Evolutionary conservation across 176 grass and related monocot genomes (phyloP).

Genomic region (Juncus inflexus): DNA sequence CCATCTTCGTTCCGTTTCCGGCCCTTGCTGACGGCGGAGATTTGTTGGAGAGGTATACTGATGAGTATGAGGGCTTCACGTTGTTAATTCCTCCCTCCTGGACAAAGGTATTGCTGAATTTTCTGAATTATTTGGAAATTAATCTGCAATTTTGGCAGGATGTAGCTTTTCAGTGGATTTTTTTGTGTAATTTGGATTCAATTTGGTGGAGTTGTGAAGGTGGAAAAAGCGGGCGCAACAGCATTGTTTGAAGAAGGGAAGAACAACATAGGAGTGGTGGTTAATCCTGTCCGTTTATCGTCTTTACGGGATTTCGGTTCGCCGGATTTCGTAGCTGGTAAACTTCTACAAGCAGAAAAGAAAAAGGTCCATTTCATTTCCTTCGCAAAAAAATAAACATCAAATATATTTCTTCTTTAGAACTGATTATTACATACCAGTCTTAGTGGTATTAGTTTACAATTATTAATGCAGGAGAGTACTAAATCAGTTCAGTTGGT

Average conservation of each 20-base stretch:
- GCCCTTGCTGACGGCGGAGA: conserved; percentile 20
- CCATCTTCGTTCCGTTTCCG: conserved; percentile 31
- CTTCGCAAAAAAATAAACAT: too few relatives aligned
- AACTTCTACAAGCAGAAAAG: conserved; percentile 78
- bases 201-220: conserved; percentile 45
- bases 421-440: too few relatives aligned
- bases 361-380: conserved; percentile 53
- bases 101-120: conserved; percentile 47
- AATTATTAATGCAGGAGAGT: conserved; percentile 78
- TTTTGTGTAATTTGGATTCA: conserved; percentile 3
- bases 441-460: too few relatives aligned
- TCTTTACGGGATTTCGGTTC: conserved; percentile 78
- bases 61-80: conserved; percentile 65
- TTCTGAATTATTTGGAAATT: not conserved
- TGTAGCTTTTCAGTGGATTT: not conserved
- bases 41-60: conserved; percentile 50
- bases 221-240: conserved; percentile 83
- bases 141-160: not conserved
- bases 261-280: conserved; percentile 80
- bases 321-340: conserved; percentile 74
- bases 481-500: conserved; percentile 64
- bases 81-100: conserved; percentile 67
- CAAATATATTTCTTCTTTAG: too few relatives aligned
- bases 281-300: conserved; percentile 73
- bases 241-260: conserved; percentile 73